Conservation (phyloP, 768 basidiomycete species). For the Boletus edulis region DNA sequence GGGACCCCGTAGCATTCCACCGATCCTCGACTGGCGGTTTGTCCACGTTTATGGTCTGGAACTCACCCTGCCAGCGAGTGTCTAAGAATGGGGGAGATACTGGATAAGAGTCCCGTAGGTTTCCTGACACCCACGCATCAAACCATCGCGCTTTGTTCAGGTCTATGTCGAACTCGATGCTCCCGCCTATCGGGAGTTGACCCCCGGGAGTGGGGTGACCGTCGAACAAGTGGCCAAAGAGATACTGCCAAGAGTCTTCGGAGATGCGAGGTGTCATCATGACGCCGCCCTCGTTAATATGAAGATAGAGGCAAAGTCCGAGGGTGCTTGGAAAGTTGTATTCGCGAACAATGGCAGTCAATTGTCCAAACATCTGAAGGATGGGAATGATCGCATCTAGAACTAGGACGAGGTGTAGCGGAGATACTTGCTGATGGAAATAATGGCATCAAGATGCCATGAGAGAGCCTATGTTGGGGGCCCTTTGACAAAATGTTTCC, state of each 20-base stretch:
- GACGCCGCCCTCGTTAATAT: conserved; percentile 54
- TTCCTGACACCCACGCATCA: conserved; percentile 63
- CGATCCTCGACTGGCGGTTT: conserved; percentile 38
- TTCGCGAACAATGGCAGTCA: conserved; percentile 76
- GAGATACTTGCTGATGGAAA: conserved; percentile 57
- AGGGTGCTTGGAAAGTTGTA: conserved; percentile 76
- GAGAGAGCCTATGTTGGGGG: conserved; percentile 57
- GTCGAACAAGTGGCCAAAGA: conserved; percentile 66
- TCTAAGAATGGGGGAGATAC: conserved; percentile 39
- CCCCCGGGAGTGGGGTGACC: conserved; percentile 31
- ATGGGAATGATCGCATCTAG: neutral
- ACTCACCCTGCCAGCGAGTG: conserved; percentile 49
- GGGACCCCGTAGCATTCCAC: conserved; percentile 26
- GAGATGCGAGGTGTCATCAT: conserved; percentile 68
- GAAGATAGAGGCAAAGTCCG: conserved; percentile 79
- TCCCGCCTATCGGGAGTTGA: conserved; percentile 65
- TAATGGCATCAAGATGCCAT: conserved; percentile 73
- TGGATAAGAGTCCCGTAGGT: conserved; percentile 41
- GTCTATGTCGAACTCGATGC: conserved; percentile 88
- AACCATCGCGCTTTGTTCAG: conserved; percentile 75
- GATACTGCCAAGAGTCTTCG: conserved; percentile 71
- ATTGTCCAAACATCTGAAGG: conserved; percentile 68
- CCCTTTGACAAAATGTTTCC: conserved; percentile 58
- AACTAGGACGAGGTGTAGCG: neutral
- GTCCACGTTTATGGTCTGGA: conserved; percentile 45